Evolutionary conservation across 768 basidiomycete genomes (phyloP).

Genomic region (Cystofilobasidium macerans): DNA sequence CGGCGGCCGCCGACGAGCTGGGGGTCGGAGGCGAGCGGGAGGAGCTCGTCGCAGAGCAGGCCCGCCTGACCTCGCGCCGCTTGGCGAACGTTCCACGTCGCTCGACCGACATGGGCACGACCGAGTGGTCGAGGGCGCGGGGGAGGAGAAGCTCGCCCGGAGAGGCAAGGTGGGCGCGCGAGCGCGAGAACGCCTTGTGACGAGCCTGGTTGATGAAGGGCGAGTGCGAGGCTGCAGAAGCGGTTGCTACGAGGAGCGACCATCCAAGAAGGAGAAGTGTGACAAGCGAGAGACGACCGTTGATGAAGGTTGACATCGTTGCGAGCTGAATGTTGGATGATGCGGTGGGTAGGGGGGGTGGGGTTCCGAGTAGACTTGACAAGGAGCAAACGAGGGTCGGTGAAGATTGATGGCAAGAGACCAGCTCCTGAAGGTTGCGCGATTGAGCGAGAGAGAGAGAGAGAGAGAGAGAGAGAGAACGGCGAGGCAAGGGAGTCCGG

Average conservation of each 20-base stretch:
- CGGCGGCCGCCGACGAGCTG: background rate
- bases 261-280: background rate
- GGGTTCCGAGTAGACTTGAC: background rate
- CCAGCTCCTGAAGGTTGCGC: conserved; percentile 5
- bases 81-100: background rate
- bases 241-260: background rate
- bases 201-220: conserved; percentile 5
- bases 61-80: background rate
- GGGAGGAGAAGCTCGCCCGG: too few relatives aligned
- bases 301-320: background rate
- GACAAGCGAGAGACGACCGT: background rate
- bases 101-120: too few relatives aligned
- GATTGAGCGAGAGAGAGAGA: background rate
- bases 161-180: background rate
- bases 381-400: background rate
- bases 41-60: conserved; percentile 3
- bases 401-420: background rate
- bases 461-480: background rate
- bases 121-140: too few relatives aligned
- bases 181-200: conserved; percentile 4
- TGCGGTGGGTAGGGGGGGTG: background rate
- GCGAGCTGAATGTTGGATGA: background rate
- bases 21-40: background rate
- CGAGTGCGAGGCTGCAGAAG: background rate
- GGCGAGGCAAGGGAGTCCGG: conserved; percentile 1